Evolutionary conservation across 805 yeast genomes (phyloP).

Genomic region (Sporopachydermia lactativora): DNA sequence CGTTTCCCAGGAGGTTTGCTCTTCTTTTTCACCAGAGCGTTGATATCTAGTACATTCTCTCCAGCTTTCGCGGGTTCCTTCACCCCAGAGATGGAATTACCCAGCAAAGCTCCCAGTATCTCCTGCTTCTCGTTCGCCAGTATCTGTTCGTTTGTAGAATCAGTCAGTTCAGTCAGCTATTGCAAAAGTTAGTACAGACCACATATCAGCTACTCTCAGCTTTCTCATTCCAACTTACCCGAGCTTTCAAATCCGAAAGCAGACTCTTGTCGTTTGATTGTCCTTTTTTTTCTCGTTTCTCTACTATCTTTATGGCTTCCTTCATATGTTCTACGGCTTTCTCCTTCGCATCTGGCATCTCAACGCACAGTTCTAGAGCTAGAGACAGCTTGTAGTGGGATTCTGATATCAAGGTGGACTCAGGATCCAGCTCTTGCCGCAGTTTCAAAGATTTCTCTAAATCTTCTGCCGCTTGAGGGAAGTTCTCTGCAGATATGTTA

Average conservation of each 20-base stretch:
- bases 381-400: slow-evolving; percentile 70
- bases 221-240: background rate
- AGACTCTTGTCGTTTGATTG: slow-evolving; percentile 24
- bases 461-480: slow-evolving; percentile 63
- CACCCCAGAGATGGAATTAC: background rate
- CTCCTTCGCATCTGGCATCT: slow-evolving; percentile 29
- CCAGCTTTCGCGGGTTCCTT: too few relatives aligned
- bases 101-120: background rate
- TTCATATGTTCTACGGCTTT: slow-evolving; percentile 41
- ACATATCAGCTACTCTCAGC: background rate
- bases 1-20: background rate
- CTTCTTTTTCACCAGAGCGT: background rate
- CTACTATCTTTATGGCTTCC: slow-evolving; percentile 37
- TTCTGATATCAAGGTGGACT: slow-evolving; percentile 53
- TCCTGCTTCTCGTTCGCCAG: background rate
- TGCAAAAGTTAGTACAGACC: background rate
- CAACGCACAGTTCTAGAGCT: slow-evolving; percentile 61
- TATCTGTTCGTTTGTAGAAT: background rate
- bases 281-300: slow-evolving; percentile 23
- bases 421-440: slow-evolving; percentile 35
- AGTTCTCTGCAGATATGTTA: slow-evolving; percentile 39
- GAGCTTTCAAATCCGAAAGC: slow-evolving; percentile 16
- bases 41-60: too few relatives aligned
- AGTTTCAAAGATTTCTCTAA: slow-evolving; percentile 42
- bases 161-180: background rate